Base-by-base conservation (phyloP, 176 grass and related monocot genomes). In the Ampelocalamus luodianensis region DNA sequence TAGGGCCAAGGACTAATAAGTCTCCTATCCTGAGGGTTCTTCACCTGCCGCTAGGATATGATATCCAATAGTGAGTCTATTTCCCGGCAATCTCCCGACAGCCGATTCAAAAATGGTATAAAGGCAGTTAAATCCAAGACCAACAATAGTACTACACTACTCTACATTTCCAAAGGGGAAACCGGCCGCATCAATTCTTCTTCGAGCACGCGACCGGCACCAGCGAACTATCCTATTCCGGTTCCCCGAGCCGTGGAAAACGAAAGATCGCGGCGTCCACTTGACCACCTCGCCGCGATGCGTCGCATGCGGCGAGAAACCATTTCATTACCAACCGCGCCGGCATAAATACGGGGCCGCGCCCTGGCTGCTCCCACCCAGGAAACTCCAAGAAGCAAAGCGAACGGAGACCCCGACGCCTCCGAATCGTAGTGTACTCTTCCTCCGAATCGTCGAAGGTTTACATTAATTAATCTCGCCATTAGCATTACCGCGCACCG, bases 321-420 rank as follows among this genome's bases (percentile, higher is more conserved):
- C 53, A 49, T 49, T 26, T 15, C 13, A 29, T 29, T 15, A 5
- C 40, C 60, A 4, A 20, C 32, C 5, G 17, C 60, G 16, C 61
- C 17, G 13, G 77, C 78, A 53, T 80, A 80, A 80, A 80, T 68
- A 23, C 7, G 29, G 5, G 23, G 39, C 75, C 37, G 43, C 61
- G 59, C 32, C 20, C 78, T 49, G 5, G 46, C 6, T 7, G 39
- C 39, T 6, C 6, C 6, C 39, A 5, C 1, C 38, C 5, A 40
- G 39, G 6, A 40, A 40, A 40, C 39, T 40, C 49, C 32, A 68
- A 5, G 18, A 6, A 13, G 10, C 29, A 45, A 44, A 72, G 54
- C 65, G 37, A 77, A 56, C 72, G 72, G 82, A 85, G 45, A 77
- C 17, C 62, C 62, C 72, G 24, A 45, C 68, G 39, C 55, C 42